Evolutionary conservation across 495 filamentous ascomycete species (phyloP).

Genomic region (Pseudomonodictys pantanalensis): DNA sequence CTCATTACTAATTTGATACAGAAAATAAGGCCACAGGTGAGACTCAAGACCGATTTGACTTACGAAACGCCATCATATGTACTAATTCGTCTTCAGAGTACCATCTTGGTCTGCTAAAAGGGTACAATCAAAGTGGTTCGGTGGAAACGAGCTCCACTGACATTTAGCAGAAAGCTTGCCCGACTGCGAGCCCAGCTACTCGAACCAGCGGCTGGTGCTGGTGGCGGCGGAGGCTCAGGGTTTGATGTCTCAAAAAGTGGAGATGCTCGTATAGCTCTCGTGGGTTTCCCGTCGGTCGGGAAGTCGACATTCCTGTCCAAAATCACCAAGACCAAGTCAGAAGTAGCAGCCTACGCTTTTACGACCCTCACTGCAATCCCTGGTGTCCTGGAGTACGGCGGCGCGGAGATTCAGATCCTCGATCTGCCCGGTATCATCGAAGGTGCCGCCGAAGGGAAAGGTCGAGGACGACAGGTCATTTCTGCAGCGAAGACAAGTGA

Average conservation of each 20-base stretch:
- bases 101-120: slow-evolving; percentile 96
- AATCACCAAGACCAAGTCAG: slow-evolving; percentile 97
- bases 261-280: slow-evolving; percentile 94
- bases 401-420: slow-evolving; percentile 96
- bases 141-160: slow-evolving; percentile 14
- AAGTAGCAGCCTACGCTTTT: slow-evolving; percentile 95
- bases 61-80: slow-evolving; percentile 16
- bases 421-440: slow-evolving; percentile 99
- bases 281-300: slow-evolving; percentile 97
- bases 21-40: slow-evolving; percentile 99
- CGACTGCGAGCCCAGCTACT: slow-evolving; percentile 92
- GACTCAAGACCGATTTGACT: too few species aligned
- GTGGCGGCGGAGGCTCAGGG: slow-evolving; percentile 67
- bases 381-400: slow-evolving; percentile 96
- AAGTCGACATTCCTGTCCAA: slow-evolving; percentile 99
- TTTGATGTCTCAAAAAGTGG: slow-evolving; percentile 98
- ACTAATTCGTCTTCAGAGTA: slow-evolving; percentile 65
- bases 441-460: slow-evolving; percentile 94
- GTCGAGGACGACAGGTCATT: slow-evolving; percentile 93
- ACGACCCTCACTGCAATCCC: slow-evolving; percentile 97
- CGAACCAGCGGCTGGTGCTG: slow-evolving; percentile 80
- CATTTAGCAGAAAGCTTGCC: slow-evolving; percentile 75
- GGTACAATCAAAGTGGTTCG: slow-evolving; percentile 43
- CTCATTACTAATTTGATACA: slow-evolving; percentile 44
- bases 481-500: slow-evolving; percentile 99